These are phyloP conservation scores for Fusarium sp. DNA, from an alignment of 2,329 filamentous ascomycete species.

Conservation along the genomic window DNA sequence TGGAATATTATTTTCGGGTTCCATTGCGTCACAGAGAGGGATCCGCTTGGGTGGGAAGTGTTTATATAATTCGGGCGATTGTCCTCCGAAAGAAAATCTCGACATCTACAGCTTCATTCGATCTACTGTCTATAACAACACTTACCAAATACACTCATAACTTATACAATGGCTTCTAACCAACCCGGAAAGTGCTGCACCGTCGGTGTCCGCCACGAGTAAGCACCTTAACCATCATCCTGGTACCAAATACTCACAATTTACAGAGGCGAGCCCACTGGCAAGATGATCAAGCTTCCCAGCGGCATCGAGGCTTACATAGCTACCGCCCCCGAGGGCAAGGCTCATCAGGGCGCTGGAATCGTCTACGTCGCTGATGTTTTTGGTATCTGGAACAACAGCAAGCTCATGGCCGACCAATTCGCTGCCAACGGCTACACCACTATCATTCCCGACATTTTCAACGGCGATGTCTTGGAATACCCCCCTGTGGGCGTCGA, in stretches of 20 bases:
- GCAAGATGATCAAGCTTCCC: constrained; percentile 59
- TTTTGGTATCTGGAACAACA: constrained; percentile 55
- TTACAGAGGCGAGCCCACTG: constrained; percentile 60
- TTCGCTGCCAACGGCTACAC: constrained; percentile 56
- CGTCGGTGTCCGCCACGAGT: constrained; percentile 66
- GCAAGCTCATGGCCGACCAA: constrained; percentile 56
- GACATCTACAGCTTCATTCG: neutral
- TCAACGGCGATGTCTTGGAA: constrained; percentile 52
- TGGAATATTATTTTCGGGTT: neutral
- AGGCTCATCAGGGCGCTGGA: constrained; percentile 46
- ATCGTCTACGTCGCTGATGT: constrained; percentile 55
- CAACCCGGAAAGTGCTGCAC: constrained; percentile 65
- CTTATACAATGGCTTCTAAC: constrained; percentile 64
- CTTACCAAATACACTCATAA: neutral
- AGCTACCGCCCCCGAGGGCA: constrained; percentile 55
- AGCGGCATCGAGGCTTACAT: constrained; percentile 63
- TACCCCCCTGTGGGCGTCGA: constrained; percentile 47
- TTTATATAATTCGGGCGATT: constrained; percentile 26
- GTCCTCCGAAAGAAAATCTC: neutral
- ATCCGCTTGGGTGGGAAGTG: constrained; percentile 14
- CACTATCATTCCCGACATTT: constrained; percentile 54
- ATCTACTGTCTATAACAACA: neutral
- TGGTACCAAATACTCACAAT: constrained; percentile 1
- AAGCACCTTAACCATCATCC: constrained; percentile 41
- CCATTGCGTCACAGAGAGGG: constrained; percentile 38